Percentiles rank a stretch among this genome's conserved stretches.
These are phyloP conservation scores for Mycosarcoma maydis DNA, from an alignment of 1,284 basidiomycete genomes.

Conservation along the genomic window DNA sequence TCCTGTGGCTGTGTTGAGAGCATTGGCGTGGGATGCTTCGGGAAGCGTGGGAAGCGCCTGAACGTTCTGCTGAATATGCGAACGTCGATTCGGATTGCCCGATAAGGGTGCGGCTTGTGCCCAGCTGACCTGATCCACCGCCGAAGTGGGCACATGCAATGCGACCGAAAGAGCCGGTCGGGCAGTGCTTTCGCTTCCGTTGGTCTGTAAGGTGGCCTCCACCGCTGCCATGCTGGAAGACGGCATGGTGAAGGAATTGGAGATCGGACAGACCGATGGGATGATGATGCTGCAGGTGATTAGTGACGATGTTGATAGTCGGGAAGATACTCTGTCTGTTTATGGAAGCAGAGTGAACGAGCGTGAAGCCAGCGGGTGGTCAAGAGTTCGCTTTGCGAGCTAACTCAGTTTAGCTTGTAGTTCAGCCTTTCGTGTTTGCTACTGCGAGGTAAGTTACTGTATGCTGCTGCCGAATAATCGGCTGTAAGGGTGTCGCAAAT, in stretches of 20 bases:
- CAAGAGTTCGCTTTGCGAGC: not conserved
- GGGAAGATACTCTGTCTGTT: not conserved
- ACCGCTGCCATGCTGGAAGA: slow-evolving; percentile 47
- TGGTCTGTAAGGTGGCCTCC: slow-evolving; percentile 39
- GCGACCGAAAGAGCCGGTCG: slow-evolving; percentile 37
- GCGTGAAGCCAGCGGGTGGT: too few species aligned
- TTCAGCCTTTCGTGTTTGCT: too few species aligned
- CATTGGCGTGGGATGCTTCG: slow-evolving; percentile 62
- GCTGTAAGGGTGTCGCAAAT: not conserved
- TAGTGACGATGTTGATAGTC: not conserved
- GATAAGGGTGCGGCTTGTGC: slow-evolving; percentile 22
- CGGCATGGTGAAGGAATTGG: slow-evolving; percentile 24
- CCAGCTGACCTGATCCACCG: slow-evolving; percentile 19
- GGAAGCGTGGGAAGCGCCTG: slow-evolving; percentile 54
- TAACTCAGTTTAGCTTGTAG: too few species aligned
- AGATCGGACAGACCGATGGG: not conserved
- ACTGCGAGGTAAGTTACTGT: too few species aligned
- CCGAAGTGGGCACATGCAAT: slow-evolving; percentile 39
- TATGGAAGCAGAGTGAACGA: too few species aligned
- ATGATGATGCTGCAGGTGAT: not conserved
- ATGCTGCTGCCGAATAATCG: not conserved
- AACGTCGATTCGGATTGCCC: slow-evolving; percentile 45
- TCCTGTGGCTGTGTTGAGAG: slow-evolving; percentile 53
- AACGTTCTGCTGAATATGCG: slow-evolving; percentile 39
- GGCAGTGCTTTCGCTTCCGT: slow-evolving; percentile 10